Percentiles rank a stretch among this genome's conserved stretches.
phyloP scores from a whole-genome alignment of 2,329 filamentous ascomycete genomes.

The Tetracladium maxilliforme region DNA sequence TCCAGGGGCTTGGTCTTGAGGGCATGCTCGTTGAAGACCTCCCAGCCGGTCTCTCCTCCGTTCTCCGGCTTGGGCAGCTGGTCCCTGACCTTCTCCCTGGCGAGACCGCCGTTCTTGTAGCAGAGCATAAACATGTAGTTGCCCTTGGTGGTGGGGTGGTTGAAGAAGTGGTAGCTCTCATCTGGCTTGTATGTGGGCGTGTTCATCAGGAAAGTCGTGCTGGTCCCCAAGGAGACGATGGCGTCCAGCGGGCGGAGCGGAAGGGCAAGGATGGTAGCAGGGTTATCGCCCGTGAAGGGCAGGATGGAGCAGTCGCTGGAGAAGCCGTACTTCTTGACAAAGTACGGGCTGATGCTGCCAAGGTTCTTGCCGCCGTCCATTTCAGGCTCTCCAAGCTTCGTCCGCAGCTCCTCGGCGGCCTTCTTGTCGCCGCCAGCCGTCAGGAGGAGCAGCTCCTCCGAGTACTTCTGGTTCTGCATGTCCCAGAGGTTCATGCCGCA shows the following conservation, averaged over 20 bases:
- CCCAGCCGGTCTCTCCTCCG: slow-evolving; percentile 47
- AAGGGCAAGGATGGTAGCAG: slow-evolving; percentile 81
- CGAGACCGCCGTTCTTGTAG: slow-evolving; percentile 95
- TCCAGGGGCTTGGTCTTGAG: slow-evolving; percentile 56
- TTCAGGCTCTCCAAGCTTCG: slow-evolving; percentile 68
- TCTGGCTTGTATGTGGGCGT: slow-evolving; percentile 85
- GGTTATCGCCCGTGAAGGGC: slow-evolving; percentile 92
- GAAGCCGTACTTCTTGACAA: slow-evolving; percentile 67
- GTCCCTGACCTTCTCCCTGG: slow-evolving; percentile 80
- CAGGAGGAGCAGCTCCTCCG: slow-evolving; percentile 59
- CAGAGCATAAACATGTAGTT: slow-evolving; percentile 99
- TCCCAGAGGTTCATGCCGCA: slow-evolving; percentile 98
- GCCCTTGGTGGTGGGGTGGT: slow-evolving; percentile 79
- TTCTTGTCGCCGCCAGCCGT: slow-evolving; percentile 45
- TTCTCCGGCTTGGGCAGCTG: slow-evolving; percentile 43
- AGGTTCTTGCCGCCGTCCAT: slow-evolving; percentile 69
- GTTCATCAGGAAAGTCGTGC: slow-evolving; percentile 94
- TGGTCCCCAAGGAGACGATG: slow-evolving; percentile 89
- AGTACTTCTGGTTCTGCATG: slow-evolving; percentile 59
- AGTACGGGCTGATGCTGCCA: slow-evolving; percentile 66
- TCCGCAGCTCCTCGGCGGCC: slow-evolving; percentile 48
- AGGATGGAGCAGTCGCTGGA: slow-evolving; percentile 57
- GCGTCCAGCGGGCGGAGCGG: slow-evolving; percentile 79
- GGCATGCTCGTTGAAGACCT: slow-evolving; percentile 62
- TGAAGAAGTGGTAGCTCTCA: slow-evolving; percentile 92